Evolutionary conservation across 129 eudicot species (phyloP), one percentile per base, ranked within the genome.

Genomic region (Flaveria ramosissima): DNA sequence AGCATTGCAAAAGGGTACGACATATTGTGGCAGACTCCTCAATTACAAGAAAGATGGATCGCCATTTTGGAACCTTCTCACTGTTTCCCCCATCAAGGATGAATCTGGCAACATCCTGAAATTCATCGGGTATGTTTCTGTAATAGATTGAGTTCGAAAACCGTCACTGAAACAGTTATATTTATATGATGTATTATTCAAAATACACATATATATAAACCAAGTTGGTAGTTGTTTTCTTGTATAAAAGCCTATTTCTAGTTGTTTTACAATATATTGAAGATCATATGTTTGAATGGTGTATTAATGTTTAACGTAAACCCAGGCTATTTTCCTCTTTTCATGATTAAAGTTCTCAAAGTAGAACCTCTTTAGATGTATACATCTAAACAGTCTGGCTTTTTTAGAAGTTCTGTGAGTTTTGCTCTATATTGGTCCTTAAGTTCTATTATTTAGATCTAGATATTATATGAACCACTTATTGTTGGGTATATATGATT

Each of bases 31-130:
- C 19, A 84, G 98, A 71, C 73, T 94, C 78, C 90, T 91, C 36
- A 94, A 94, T 43, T 94, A 91, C 89, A 91, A 94, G 86, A 94
- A 94, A 63, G 97, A 94, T 74, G 97, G 98, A 55, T 83, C 97
- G 46, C 89, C 96, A 3, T 94, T 94, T 78, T 94, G 98, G 98
- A 94, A 94, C 84, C 96, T 94, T 64, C 90, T 94, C 67, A 94
- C 98, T 1, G 89, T 94, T 83, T 78, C 98, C 14, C 98, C 98
- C 2, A 94, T 94, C 84, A 94, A 94, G 73, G 98, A 94, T 84
- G 98, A 94, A 76, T 77, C 83, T 15, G 97, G 96, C 55, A 94
- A 86, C 82, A 90, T 85, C 65, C 98, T 94, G 82, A 94, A 94
- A 82, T 91, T 83, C 80, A 94, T 94, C n/a, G 97, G 98, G 98